Percentiles rank a stretch among this genome's conserved stretches.
phyloP scores from a whole-genome alignment of 1,284 basidiomycete species.

The Ustilago sp. region DNA sequence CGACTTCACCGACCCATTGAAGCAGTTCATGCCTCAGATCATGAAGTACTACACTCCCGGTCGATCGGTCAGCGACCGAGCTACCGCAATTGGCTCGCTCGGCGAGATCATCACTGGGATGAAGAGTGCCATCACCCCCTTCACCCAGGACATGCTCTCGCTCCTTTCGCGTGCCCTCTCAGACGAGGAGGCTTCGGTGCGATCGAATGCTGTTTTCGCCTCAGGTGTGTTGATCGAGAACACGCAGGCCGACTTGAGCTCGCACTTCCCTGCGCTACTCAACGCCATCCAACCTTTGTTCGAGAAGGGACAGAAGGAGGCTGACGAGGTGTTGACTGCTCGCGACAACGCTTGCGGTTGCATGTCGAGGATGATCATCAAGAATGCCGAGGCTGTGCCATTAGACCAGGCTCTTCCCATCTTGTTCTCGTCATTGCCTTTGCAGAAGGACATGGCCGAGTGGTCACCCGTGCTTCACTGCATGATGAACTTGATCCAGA shows the following conservation, averaged over 20 bases:
- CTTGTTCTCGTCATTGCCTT: slow-evolving; percentile 83
- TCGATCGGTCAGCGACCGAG: slow-evolving; percentile 88
- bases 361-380: slow-evolving; percentile 86
- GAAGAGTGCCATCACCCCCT: slow-evolving; percentile 86
- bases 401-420: slow-evolving; percentile 87
- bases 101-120: slow-evolving; percentile 96
- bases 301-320: slow-evolving; percentile 73
- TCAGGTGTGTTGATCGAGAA: slow-evolving; percentile 91
- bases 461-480: slow-evolving; percentile 83
- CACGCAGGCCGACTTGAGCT: slow-evolving; percentile 83
- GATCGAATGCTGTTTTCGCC: slow-evolving; percentile 96
- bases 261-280: slow-evolving; percentile 85
- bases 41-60: slow-evolving; percentile 89
- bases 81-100: slow-evolving; percentile 90
- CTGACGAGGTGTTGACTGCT: slow-evolving; percentile 80
- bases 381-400: slow-evolving; percentile 84
- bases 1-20: slow-evolving; percentile 88
- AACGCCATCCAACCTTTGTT: slow-evolving; percentile 86
- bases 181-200: slow-evolving; percentile 89
- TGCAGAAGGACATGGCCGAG: slow-evolving; percentile 83
- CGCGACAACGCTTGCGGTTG: slow-evolving; percentile 96
- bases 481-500: slow-evolving; percentile 87
- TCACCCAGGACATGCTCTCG: slow-evolving; percentile 75
- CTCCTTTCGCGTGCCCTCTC: slow-evolving; percentile 75
- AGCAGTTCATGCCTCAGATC: slow-evolving; percentile 87